phyloP scores from a whole-genome alignment of 257 asterid genomes.

The Apocynum venetum region DNA sequence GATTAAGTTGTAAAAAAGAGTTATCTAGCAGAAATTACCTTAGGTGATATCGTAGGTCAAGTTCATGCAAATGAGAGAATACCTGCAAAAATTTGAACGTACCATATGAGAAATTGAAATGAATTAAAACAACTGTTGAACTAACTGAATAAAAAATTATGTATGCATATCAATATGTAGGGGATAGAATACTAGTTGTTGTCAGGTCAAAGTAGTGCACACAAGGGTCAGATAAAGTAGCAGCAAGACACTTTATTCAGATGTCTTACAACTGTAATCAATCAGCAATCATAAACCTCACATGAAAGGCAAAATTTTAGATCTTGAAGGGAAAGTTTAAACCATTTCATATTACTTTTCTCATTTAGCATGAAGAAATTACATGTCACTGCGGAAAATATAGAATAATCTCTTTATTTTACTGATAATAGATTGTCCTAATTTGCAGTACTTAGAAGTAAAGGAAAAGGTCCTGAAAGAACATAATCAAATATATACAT shows the following conservation, averaged over 20 bases:
- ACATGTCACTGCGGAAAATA: background rate
- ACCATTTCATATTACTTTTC: background rate
- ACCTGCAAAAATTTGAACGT: constrained; percentile 54
- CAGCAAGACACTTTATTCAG: background rate
- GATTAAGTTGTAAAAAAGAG: background rate
- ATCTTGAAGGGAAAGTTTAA: background rate
- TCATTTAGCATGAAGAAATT: background rate
- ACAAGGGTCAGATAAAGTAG: background rate
- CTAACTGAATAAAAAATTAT: background rate
- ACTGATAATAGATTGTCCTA: background rate
- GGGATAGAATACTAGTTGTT: background rate
- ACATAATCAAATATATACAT: background rate
- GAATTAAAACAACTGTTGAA: constrained; percentile 14
- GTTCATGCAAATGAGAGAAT: constrained; percentile 92
- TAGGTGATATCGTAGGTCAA: constrained; percentile 84
- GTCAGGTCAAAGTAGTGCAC: background rate
- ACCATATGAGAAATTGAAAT: constrained; percentile 15
- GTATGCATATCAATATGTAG: background rate
- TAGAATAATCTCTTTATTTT: background rate
- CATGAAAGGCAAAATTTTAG: background rate
- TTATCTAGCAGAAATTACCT: constrained; percentile 46
- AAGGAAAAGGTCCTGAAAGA: background rate
- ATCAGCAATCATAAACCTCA: background rate
- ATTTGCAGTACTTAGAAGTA: background rate
- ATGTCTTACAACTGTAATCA: background rate